Evolutionary conservation across 805 yeast species (phyloP).

Genomic region (Starmerella tilneyi): DNA sequence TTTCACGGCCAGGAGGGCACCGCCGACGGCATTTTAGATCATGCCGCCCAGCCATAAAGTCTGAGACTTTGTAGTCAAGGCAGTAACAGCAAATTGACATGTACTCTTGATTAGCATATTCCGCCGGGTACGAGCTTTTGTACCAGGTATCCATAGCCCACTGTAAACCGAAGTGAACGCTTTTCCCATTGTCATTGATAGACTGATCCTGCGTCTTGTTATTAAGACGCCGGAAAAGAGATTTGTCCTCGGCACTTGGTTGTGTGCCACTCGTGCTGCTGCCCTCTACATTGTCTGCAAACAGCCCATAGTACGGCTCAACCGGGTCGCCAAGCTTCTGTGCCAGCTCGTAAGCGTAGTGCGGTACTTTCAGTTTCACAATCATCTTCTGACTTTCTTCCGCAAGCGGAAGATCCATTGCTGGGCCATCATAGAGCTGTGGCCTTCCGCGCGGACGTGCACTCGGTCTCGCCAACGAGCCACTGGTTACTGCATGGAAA

Average conservation of each 20-base stretch:
- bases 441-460: conserved; percentile 1
- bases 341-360: conserved; percentile 15
- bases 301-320: conserved; percentile 16
- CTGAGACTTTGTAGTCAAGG: conserved; percentile 64
- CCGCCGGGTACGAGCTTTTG: conserved; percentile 86
- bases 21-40: conserved; percentile 55
- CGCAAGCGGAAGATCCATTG: background rate
- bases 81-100: conserved; percentile 78
- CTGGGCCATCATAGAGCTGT: background rate
- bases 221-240: conserved; percentile 4
- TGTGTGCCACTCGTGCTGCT: conserved; percentile 3
- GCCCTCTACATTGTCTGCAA: conserved; percentile 4
- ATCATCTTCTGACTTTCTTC: background rate
- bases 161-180: conserved; percentile 54
- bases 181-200: conserved; percentile 20
- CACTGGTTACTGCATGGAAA: conserved; percentile 6
- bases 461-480: background rate
- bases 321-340: conserved; percentile 15
- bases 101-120: conserved; percentile 51
- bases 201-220: background rate
- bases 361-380: conserved; percentile 10
- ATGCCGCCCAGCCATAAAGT: conserved; percentile 60
- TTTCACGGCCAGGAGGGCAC: conserved; percentile 87
- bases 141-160: conserved; percentile 84
- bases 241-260: conserved; percentile 18